Evolutionary conservation across 352 stramenopile species (phyloP).

Genomic region (Phytopythium mirpurense): DNA sequence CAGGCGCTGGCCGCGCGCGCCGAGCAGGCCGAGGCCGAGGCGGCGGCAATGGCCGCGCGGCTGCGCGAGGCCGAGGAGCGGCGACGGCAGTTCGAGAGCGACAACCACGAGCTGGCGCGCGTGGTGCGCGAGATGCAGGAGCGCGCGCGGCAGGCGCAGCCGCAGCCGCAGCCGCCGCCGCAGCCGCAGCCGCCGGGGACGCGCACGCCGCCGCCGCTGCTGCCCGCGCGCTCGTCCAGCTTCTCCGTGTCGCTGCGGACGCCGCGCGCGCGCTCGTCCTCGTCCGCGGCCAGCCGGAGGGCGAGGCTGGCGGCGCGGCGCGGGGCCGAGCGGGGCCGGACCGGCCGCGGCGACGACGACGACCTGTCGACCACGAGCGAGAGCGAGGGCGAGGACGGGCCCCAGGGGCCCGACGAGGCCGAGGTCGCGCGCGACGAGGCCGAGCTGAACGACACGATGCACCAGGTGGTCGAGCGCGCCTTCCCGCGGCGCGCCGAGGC

Average conservation of each 20-base stretch:
- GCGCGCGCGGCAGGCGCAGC: slow-evolving; percentile 8
- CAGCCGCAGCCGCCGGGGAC: slow-evolving; percentile 10
- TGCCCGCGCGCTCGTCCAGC: neutral
- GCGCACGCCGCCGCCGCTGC: neutral
- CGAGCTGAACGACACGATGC: slow-evolving; percentile 39
- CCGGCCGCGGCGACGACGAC: slow-evolving; percentile 13
- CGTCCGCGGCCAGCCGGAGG: neutral
- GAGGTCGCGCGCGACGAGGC: slow-evolving; percentile 42
- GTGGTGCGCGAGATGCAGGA: slow-evolving; percentile 28
- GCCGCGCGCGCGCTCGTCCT: neutral
- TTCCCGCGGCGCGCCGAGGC: slow-evolving; percentile 27
- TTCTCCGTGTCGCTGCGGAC: slow-evolving; percentile 3
- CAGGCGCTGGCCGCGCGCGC: slow-evolving; percentile 37
- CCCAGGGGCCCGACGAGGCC: slow-evolving; percentile 15
- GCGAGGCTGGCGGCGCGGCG: neutral
- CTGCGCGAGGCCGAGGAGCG: slow-evolving; percentile 15
- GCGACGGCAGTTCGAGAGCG: slow-evolving; percentile 36
- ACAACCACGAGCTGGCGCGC: slow-evolving; percentile 46
- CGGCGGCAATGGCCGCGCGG: slow-evolving; percentile 20
- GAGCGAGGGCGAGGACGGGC: slow-evolving; percentile 15
- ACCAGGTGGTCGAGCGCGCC: slow-evolving; percentile 41
- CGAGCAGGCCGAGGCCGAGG: slow-evolving; percentile 24
- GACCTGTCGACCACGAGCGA: slow-evolving; percentile 50
- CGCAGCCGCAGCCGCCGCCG: slow-evolving; percentile 6
- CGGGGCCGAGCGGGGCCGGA: neutral